Conservation (phyloP, 768 basidiomycete species). For the Coprinellus micaceus region DNA sequence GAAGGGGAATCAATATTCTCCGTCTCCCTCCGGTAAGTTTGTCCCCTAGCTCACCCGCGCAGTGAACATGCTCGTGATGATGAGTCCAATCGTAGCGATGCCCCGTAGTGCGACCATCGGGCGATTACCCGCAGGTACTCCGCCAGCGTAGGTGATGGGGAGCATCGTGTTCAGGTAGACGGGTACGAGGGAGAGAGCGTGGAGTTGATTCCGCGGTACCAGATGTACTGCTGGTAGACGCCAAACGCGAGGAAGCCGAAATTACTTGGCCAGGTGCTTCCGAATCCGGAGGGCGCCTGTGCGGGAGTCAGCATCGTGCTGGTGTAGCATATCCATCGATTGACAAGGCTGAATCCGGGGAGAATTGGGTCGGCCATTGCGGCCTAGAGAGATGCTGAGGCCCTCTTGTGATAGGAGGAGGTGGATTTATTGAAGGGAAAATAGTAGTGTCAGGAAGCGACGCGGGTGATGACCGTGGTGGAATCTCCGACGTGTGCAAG, state of each 20-base stretch:
- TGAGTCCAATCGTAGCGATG: conserved; percentile 8
- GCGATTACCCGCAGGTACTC: conserved; percentile 9
- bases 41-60: conserved; percentile 10
- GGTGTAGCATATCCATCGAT: conserved; percentile 12
- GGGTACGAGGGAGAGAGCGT: conserved; percentile 9
- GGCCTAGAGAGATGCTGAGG: too few species aligned
- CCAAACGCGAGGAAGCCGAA: conserved; percentile 13
- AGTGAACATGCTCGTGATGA: conserved; percentile 8
- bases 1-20: conserved; percentile 12
- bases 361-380: not conserved
- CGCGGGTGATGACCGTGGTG: too few species aligned
- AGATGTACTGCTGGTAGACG: conserved; percentile 11
- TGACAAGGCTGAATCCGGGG: conserved; percentile 10
- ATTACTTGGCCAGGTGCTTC: conserved; percentile 11
- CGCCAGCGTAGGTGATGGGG: conserved; percentile 12
- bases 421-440: too few species aligned
- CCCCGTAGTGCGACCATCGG: not conserved
- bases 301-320: conserved; percentile 12
- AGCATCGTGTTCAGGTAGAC: conserved; percentile 8
- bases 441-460: too few species aligned
- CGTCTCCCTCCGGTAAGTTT: conserved; percentile 9
- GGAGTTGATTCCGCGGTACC: conserved; percentile 10
- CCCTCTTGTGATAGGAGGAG: too few species aligned
- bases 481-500: too few species aligned
- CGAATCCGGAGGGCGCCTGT: conserved; percentile 7